Base-by-base conservation (phyloP, 345 rosid species). In the Lumnitzera racemosa region DNA sequence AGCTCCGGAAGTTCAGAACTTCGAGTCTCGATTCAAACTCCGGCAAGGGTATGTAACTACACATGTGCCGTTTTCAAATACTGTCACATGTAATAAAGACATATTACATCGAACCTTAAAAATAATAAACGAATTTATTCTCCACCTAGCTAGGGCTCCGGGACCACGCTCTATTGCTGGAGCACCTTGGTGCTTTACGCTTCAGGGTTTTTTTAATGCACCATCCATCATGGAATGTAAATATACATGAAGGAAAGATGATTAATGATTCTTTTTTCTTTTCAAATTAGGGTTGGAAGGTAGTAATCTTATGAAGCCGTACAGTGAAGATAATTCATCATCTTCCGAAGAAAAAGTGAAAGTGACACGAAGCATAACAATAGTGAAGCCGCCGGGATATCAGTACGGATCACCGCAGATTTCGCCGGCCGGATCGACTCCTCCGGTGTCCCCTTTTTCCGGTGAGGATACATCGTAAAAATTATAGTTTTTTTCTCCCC, bases 341-440 rank as follows among this genome's bases (percentile, higher is more conserved):
- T 16, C 78, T 58, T 2, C 78, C 50, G 75, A 56, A 56, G 94
- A 72, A 36, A 63, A 72, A 17, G 65, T 64, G 62, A 90, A 62
- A 80, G 91, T 94, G 61, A 85, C 99, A 27, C 77, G 96, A 7
- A 80, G 88, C 66, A 94, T 94, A 65, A 94, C 83, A 85, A 89
- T 94, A 53, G 70, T 94, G 23, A 94, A 84, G 57, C 97, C 97
- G 51, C 95, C 96, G 0, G 99, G 96, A 1, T 80, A 81, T 67
- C 96, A 80, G 81, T 59, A 63, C 47, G 79, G 82, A 46, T 82
- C 97, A 57, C 88, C 96, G 9, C 96, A 96, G 57, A 80, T 62
- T 2, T 92, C 98, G 14, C 98, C 98, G 0, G 96, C 96, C 56
- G 91, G 91, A 4, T 85, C 97, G 15, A 85, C 96, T 20, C 76